Conservation (phyloP, 352 stramenopile genomes). For the Globisporangium ultimum region DNA sequence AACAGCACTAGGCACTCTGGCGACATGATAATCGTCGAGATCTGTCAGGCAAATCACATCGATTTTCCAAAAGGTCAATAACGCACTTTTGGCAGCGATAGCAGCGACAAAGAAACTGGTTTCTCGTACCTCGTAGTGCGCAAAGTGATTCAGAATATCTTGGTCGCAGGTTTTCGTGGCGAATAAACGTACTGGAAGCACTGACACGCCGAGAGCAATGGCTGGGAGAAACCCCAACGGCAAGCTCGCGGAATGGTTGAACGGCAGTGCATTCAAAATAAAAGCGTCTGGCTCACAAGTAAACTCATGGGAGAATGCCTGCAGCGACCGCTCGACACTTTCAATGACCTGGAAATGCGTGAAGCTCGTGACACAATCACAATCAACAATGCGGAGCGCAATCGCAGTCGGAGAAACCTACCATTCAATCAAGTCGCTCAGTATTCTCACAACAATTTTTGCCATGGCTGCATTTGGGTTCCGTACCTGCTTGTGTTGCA, state of each 20-base stretch:
- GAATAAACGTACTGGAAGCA: slow-evolving; percentile 7
- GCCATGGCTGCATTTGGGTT: not conserved
- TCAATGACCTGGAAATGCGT: slow-evolving; percentile 18
- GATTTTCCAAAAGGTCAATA: not conserved
- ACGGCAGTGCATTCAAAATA: slow-evolving; percentile 13
- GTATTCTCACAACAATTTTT: not conserved
- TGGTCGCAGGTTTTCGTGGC: not conserved
- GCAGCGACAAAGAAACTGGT: too few species aligned
- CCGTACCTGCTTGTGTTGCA: not conserved
- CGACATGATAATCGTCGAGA: slow-evolving; percentile 4
- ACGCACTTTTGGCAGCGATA: not conserved
- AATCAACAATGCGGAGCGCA: slow-evolving; percentile 1
- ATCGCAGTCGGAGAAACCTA: slow-evolving; percentile 6
- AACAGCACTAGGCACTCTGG: slow-evolving; percentile 3
- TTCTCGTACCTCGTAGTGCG: slow-evolving; percentile 5
- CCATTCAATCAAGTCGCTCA: not conserved
- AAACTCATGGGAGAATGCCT: not conserved
- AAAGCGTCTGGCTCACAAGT: not conserved
- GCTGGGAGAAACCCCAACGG: slow-evolving; percentile 4
- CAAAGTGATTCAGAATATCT: slow-evolving; percentile 7
- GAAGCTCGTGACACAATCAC: not conserved
- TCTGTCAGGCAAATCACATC: not conserved
- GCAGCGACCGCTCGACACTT: slow-evolving; percentile 12
- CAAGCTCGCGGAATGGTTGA: slow-evolving; percentile 10
- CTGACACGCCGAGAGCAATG: slow-evolving; percentile 7